Base-by-base conservation (phyloP, 2,329 filamentous ascomycete species). In the Beauveria bassiana region DNA sequence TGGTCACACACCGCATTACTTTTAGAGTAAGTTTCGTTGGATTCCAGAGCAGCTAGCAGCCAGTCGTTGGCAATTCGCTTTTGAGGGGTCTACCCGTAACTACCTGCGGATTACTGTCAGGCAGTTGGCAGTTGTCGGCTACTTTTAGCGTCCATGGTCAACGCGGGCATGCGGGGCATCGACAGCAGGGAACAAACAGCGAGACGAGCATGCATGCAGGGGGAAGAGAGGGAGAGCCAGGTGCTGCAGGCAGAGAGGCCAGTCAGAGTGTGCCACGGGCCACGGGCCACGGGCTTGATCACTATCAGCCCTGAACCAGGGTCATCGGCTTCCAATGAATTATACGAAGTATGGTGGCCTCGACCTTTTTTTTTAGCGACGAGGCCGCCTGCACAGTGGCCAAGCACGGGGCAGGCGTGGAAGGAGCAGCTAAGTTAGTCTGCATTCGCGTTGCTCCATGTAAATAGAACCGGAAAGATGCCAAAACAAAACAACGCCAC, bases 401-500 rank as follows among this genome's bases (percentile, higher is more conserved):
- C 34, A 38, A 38, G 34, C 14, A 16, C 34, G 12, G 5, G 34
- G 34, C 34, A 8, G 47, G 16, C 22, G 26, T 24, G 57, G 58
- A 52, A 61, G 26, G 59, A 61, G 59, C 59, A 43, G 52, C 43
- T 20, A 31, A 31, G 28, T 31, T 31, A 40, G 43, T 20, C 34
- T 58, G 26, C 34, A 22, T 34, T 49, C 22, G 43, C 59, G 45
- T 43, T 56, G 52, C 59, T 55, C 43, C 43, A 50, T 50, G 59
- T 61, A 61, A 61, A 61, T 45, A 61, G 52, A 45, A 24, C 10
- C 26, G 20, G 57, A 24, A 24, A 16, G 16, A 59, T 10, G 34
- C 46, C 8, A 61, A 31, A 46, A 61, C 50, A 61, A 61, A 54
- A 61, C 51, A 59, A 22, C 40, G 42, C 59, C 59, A 61, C 59